Evolutionary conservation across 2,329 filamentous ascomycete genomes (phyloP), one percentile per base, ranked within the genome.

Genomic region (Arthrobotrys iridis): DNA sequence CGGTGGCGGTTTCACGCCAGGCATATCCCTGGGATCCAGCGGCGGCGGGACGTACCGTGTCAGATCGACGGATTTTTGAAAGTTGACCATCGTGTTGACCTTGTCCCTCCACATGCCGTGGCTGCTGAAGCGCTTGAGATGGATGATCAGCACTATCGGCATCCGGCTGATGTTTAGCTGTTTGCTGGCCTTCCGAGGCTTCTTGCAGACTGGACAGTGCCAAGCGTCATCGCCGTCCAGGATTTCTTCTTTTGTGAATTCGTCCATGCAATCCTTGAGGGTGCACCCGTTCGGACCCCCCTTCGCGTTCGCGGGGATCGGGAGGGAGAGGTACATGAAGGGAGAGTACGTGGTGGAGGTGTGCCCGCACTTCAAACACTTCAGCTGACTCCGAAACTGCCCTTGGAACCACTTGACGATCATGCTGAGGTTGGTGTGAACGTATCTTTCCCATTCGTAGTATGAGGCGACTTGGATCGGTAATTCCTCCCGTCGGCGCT

Each of bases 381-480:
- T 85, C 2, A 90, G 82, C 55, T 86, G 85, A 41, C 87, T 89
- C 20, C 87, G 87, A 79, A 90, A 87, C 79, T 91, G 87, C 1
- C 91, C 90, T 3, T 91, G 91, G 84, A 94, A 96, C 78, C 94
- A 88, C 43, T 88, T 88, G 74, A 92, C 91, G 68, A 96, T 87
- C 68, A 92, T 88, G n/a, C 91, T 93, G 77, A 86, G 85, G 80
- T 93, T 91, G 50, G 87, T 86, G 76, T 89, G 87, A 37, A 86
- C 86, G 81, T 93, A 91, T 13, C 88, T 86, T 18, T 84, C 83
- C 93, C 93, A 97, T 82, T 92, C 92, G 35, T 90, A 88, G 62
- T 85, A 85, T 0, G 90, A 89, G n/a, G 89, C 90, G 65, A 89
- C 84, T 72, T 89, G 84, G 10, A 88, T 85, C 0, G 87, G 86